A percentile compares a stretch with the other conserved stretches of the same genome.
Evolutionary conservation across 2,329 filamentous ascomycete species (phyloP).

Genomic region (Fusarium metavorans): DNA sequence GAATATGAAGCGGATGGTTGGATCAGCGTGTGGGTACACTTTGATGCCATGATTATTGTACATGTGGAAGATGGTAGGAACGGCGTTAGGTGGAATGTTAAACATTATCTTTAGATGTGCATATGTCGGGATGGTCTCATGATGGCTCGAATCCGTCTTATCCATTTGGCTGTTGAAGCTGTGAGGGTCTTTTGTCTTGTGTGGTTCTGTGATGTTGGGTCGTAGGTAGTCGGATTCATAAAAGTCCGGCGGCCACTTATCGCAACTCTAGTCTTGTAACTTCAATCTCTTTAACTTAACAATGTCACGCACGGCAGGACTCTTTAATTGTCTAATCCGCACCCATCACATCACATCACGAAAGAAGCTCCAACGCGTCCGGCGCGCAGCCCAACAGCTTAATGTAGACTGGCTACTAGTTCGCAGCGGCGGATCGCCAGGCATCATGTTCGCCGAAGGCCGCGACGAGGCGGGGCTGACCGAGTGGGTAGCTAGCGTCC

Average conservation of each 20-base stretch:
- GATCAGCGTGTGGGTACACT: slow-evolving; percentile 34
- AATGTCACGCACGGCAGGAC: slow-evolving; percentile 33
- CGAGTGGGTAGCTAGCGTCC: slow-evolving; percentile 74
- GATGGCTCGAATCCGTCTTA: not conserved
- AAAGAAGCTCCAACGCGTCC: slow-evolving; percentile 74
- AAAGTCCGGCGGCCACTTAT: slow-evolving; percentile 25
- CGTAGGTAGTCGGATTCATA: slow-evolving; percentile 14
- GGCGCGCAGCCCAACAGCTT: slow-evolving; percentile 70
- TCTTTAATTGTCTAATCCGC: slow-evolving; percentile 67
- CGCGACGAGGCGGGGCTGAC: slow-evolving; percentile 63
- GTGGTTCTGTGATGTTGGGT: not conserved
- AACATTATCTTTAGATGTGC: slow-evolving; percentile 31
- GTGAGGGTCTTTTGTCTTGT: not conserved
- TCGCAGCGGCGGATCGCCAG: slow-evolving; percentile 75
- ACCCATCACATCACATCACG: slow-evolving; percentile 87
- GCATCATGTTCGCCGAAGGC: slow-evolving; percentile 83
- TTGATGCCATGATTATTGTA: slow-evolving; percentile 25
- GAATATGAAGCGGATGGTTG: slow-evolving; percentile 18
- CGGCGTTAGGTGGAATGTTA: slow-evolving; percentile 35
- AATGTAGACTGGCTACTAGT: slow-evolving; percentile 72
- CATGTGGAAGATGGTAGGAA: slow-evolving; percentile 20
- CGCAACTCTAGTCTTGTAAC: not conserved
- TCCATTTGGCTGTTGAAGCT: not conserved
- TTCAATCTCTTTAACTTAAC: not conserved
- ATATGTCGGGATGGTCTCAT: slow-evolving; percentile 27